These are phyloP conservation scores for Cyclotella choctawhatcheeana DNA, from an alignment of 108 stramenopile species.

Conservation along the genomic window DNA sequence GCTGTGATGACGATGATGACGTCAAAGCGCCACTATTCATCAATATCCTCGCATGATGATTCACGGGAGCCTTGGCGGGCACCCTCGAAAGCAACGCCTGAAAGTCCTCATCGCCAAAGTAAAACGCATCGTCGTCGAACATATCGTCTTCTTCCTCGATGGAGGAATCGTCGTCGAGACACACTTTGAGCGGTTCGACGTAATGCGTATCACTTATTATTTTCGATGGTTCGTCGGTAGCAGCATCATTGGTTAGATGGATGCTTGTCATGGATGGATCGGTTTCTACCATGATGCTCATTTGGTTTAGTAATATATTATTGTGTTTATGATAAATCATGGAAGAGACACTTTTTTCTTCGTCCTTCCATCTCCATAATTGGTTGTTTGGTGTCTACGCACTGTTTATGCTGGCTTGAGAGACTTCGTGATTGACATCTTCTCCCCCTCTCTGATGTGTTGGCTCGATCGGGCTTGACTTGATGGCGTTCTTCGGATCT, in stretches of 20 bases:
- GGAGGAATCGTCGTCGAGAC: conserved; percentile 51
- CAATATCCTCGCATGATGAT: no score
- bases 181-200: conserved; percentile 54
- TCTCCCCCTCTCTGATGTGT: not conserved
- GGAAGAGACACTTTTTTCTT: no score
- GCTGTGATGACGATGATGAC: not conserved
- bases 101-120: conserved; percentile 56
- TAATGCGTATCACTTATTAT: no score
- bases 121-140: conserved; percentile 54
- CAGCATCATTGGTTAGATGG: no score
- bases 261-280: not conserved
- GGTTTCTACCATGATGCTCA: not conserved
- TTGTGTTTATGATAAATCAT: no score
- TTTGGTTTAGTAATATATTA: not conserved
- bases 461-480: no score
- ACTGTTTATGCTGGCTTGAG: no score
- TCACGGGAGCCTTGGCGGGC: conserved; percentile 14
- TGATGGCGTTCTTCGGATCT: conserved; percentile 19
- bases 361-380: no score
- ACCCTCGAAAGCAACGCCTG: conserved; percentile 42
- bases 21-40: no score
- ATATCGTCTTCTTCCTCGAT: conserved; percentile 53
- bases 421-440: no score
- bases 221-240: no score
- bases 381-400: no score